Evolutionary conservation across 306 rosid species (phyloP).

Genomic region (Carpinus fangiana): DNA sequence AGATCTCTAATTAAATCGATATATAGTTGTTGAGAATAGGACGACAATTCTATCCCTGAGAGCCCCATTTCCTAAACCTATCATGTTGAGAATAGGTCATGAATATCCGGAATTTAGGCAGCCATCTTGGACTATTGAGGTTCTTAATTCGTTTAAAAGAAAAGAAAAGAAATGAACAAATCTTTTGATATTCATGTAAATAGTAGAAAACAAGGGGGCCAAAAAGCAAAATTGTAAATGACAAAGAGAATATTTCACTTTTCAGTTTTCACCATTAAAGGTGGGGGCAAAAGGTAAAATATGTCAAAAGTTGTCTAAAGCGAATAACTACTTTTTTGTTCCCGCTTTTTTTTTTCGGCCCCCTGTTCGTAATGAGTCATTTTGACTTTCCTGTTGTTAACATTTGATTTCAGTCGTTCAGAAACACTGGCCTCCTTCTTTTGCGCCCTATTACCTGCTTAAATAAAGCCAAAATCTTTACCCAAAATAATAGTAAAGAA

Average conservation of each 20-base stretch:
- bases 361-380: slow-evolving; percentile 22
- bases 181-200: neutral
- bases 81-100: no score
- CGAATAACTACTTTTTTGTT: slow-evolving; percentile 40
- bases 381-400: slow-evolving; percentile 40
- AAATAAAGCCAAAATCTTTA: slow-evolving; percentile 17
- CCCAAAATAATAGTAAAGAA: neutral
- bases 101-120: no score
- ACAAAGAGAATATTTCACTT: slow-evolving; percentile 12
- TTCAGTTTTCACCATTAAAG: slow-evolving; percentile 26
- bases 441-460: slow-evolving; percentile 37
- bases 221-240: neutral
- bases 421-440: slow-evolving; percentile 17
- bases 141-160: no score
- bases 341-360: slow-evolving; percentile 26
- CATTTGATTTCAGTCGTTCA: slow-evolving; percentile 17
- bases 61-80: no score
- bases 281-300: slow-evolving; percentile 38
- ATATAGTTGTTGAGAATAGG: no score
- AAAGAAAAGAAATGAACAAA: neutral
- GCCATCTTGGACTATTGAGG: no score
- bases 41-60: no score
- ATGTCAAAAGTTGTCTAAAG: slow-evolving; percentile 58
- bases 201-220: neutral
- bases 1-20: no score